Percentiles rank a stretch among this genome's conserved stretches.
Evolutionary conservation across 345 rosid genomes (phyloP).

Genomic region (Salix udensis): DNA sequence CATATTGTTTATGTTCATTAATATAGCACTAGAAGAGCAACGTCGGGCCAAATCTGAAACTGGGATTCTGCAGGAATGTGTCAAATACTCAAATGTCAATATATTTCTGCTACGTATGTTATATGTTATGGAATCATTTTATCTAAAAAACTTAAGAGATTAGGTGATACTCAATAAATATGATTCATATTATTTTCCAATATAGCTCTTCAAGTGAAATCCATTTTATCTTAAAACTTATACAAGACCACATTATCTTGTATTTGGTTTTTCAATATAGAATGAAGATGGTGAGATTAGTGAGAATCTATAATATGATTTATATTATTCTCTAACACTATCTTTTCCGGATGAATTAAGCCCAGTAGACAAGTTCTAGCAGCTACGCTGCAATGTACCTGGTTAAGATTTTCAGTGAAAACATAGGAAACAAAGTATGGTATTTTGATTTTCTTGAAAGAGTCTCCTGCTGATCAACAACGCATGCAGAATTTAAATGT

Average conservation of each 20-base stretch:
- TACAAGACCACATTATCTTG: fast-evolving
- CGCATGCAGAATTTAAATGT: neutral
- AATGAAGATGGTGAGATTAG: too few species aligned
- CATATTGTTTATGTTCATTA: neutral
- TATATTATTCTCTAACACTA: neutral
- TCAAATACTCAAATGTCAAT: neutral
- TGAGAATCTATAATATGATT: too few species aligned
- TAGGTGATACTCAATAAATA: too few species aligned
- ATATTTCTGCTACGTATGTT: too few species aligned
- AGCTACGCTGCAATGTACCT: neutral
- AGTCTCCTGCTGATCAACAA: neutral
- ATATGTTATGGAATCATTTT: too few species aligned
- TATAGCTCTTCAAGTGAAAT: too few species aligned
- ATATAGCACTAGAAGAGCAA: neutral
- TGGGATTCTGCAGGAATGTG: neutral
- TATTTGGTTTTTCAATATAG: too few species aligned
- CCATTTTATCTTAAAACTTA: too few species aligned
- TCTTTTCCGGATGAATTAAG: neutral
- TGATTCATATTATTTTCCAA: too few species aligned
- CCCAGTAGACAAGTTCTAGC: neutral
- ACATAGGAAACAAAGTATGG: neutral
- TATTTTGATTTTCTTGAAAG: neutral
- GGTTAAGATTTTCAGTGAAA: neutral
- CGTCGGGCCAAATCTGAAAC: neutral
- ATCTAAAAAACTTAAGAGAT: too few species aligned